Base-by-base conservation (phyloP, 2,329 filamentous ascomycete species). In the Penicillium sp. region DNA sequence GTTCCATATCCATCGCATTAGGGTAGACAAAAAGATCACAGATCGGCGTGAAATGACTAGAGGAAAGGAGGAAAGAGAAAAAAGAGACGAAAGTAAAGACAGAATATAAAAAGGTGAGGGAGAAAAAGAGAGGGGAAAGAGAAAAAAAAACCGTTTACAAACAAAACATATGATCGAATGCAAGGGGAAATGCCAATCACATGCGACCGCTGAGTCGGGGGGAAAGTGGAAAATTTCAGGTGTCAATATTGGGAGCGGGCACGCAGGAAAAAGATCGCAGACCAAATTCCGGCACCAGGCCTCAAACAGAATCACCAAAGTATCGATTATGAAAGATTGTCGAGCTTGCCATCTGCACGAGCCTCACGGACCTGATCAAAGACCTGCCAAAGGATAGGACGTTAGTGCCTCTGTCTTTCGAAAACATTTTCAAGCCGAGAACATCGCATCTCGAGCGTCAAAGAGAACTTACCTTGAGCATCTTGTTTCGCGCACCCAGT, bases 331-430 rank as follows among this genome's bases (percentile, higher is more conserved):
- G 57, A 45, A 48, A 63, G 52, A 50, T 55, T 58, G 11, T 69
- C 69, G 52, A 88, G 73, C 70, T 88, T 89, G 58, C 86, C 86
- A 24, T 88, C 84, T 29, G 81, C 77, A 64, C 84, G 87, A 57
- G 86, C 86, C 65, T 88, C 85, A 72, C 83, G 89, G 63, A 97
- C 91, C 75, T 96, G 90, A 62, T 97, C 93, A 71, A 97, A 97
- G 48, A 97, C 82, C 82, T 85, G 59, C 9, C n/a, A 12, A 8
- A 9, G 35, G 24, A 49, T 6, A 39, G 32, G 45, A 49, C 57
- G 74, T 66, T 73, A 26, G 35, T 18, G 18, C 18, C 18, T 18
- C 18, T 18, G 2, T 18, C 18, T 18, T 18, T 18, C 29, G 11
- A 39, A 36, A 29, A n/a, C 25, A 32, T 29, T 32, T 4, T 4